Evolutionary conservation across 768 basidiomycete species (phyloP).

Genomic region (Russula dissimulans): DNA sequence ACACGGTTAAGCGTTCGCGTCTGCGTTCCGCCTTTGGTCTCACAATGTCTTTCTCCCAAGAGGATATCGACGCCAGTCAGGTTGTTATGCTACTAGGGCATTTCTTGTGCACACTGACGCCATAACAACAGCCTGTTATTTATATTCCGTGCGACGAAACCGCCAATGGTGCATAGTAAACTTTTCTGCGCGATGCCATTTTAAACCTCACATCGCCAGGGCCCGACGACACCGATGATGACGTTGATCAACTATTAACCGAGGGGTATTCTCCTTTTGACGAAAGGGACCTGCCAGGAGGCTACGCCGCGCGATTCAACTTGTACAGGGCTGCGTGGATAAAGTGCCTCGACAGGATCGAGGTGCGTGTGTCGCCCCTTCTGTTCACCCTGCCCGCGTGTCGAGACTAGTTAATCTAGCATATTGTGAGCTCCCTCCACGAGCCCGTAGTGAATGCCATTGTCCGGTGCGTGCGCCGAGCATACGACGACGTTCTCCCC

Average conservation of each 20-base stretch:
- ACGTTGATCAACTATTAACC: neutral
- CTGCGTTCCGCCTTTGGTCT: neutral
- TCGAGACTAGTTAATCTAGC: neutral
- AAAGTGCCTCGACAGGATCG: constrained; percentile 13
- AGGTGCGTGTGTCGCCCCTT: constrained; percentile 10
- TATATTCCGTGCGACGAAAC: constrained; percentile 15
- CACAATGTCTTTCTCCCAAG: constrained; percentile 5
- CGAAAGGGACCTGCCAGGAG: constrained; percentile 16
- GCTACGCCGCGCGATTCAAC: constrained; percentile 12
- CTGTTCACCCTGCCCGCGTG: neutral
- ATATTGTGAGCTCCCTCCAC: constrained; percentile 11
- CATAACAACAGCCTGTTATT: constrained; percentile 6
- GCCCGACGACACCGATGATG: neutral
- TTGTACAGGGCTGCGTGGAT: constrained; percentile 17
- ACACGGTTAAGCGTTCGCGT: neutral
- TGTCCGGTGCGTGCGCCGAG: constrained; percentile 13
- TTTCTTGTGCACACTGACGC: neutral
- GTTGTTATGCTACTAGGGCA: neutral
- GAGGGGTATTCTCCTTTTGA: constrained; percentile 12
- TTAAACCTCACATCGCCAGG: neutral
- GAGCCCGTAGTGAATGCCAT: constrained; percentile 13
- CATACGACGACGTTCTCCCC: constrained; percentile 18
- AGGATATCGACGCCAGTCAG: constrained; percentile 17
- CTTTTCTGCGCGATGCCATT: neutral
- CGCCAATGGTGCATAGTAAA: neutral